These are phyloP conservation scores for Conringia planisiliqua DNA, from an alignment of 345 rosid genomes.

Conservation along the genomic window DNA sequence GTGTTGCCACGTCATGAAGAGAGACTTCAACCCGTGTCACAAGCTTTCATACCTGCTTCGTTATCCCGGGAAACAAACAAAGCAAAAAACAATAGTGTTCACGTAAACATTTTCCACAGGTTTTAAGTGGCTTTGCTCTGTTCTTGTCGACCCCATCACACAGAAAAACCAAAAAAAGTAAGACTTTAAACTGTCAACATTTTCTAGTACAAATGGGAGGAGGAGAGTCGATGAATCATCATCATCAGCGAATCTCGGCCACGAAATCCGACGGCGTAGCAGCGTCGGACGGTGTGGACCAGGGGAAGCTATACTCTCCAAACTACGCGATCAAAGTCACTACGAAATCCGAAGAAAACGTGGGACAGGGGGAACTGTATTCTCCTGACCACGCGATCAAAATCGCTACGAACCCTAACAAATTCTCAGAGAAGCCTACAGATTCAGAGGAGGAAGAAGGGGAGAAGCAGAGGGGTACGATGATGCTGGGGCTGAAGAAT, in stretches of 20 bases:
- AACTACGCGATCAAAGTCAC: conserved; percentile 24
- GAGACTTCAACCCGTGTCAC: not conserved
- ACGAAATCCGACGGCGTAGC: conserved; percentile 19
- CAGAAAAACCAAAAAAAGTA: not conserved
- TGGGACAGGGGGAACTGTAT: conserved; percentile 24
- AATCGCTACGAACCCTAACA: not conserved
- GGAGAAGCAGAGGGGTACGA: conserved; percentile 1
- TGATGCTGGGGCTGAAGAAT: conserved; percentile 32
- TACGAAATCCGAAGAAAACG: conserved; percentile 2
- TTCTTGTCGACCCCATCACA: conserved; percentile 5
- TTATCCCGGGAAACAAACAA: conserved; percentile 34
- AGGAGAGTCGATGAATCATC: conserved; percentile 2
- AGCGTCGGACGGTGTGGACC: conserved; percentile 12
- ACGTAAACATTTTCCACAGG: not conserved
- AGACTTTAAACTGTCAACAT: not conserved
- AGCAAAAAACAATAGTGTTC: not conserved
- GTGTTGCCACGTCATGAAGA: conserved; percentile 18
- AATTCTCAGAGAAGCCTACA: not conserved
- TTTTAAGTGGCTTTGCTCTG: conserved; percentile 28
- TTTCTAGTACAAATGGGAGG: conserved; percentile 9
- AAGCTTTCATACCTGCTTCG: not conserved
- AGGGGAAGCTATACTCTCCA: conserved; percentile 31
- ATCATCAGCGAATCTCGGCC: conserved; percentile 5
- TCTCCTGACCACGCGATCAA: conserved; percentile 37
- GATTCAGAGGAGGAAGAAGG: not conserved